Conservation (phyloP, 345 rosid species). For the Cardamine chenopodiifolia region DNA sequence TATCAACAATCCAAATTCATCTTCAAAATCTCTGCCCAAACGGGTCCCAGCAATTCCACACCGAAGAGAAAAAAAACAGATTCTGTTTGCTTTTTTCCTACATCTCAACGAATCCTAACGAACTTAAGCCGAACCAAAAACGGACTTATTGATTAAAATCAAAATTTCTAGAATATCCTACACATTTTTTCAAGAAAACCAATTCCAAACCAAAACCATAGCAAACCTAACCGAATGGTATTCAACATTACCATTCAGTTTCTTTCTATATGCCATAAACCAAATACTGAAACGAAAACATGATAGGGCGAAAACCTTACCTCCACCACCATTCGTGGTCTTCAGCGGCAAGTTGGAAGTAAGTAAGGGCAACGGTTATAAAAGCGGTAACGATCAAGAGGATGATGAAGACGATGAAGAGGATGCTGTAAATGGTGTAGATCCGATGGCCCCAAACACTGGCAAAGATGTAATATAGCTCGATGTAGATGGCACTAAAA, state of each 20-base stretch:
- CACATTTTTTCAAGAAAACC: too few relatives aligned
- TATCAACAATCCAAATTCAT: neutral
- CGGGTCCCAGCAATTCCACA: neutral
- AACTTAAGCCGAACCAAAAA: neutral
- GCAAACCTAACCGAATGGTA: neutral
- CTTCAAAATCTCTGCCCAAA: neutral
- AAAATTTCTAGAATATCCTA: neutral
- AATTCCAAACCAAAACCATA: neutral
- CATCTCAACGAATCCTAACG: neutral
- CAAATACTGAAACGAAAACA: neutral
- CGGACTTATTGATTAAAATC: neutral
- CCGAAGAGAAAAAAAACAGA: neutral
- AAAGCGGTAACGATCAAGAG: conserved; percentile 81
- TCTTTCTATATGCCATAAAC: neutral
- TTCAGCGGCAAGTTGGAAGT: conserved; percentile 90
- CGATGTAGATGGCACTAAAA: conserved; percentile 79
- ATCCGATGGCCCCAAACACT: conserved; percentile 86
- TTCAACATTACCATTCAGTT: neutral
- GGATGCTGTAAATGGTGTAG: conserved; percentile 76
- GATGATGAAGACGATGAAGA: conserved; percentile 74
- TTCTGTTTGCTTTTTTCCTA: neutral
- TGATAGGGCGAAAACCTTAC: conserved; percentile 38
- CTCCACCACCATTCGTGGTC: conserved; percentile 97
- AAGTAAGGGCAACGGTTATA: conserved; percentile 80
- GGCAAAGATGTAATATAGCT: conserved; percentile 76